Evolutionary conservation across 495 filamentous ascomycete genomes (phyloP).

Genomic region (Platismatia glauca): DNA sequence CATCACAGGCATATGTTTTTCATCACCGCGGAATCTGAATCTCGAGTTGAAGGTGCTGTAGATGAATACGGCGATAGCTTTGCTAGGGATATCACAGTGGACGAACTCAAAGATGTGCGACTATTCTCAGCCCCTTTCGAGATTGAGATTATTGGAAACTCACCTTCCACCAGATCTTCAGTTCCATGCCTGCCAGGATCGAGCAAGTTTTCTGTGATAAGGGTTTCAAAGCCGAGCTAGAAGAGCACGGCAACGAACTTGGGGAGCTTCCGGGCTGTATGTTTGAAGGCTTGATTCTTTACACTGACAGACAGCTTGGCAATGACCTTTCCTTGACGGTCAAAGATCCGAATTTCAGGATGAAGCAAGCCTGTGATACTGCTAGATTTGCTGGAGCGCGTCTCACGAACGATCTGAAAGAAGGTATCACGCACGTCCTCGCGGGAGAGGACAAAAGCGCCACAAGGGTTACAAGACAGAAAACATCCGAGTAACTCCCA

Average conservation of each 20-base stretch:
- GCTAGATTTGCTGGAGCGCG: slow-evolving; percentile 57
- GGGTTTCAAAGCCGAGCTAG: slow-evolving; percentile 45
- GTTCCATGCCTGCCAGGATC: slow-evolving; percentile 35
- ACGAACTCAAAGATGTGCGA: slow-evolving; percentile 53
- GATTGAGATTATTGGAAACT: slow-evolving; percentile 14
- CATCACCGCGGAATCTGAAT: slow-evolving; percentile 36
- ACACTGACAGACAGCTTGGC: slow-evolving; percentile 34
- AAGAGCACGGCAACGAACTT: slow-evolving; percentile 44
- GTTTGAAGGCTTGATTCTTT: slow-evolving; percentile 53
- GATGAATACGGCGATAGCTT: slow-evolving; percentile 83
- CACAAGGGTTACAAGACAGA: slow-evolving; percentile 36
- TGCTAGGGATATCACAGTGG: slow-evolving; percentile 54
- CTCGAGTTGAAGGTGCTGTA: slow-evolving; percentile 43
- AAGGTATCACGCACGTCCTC: slow-evolving; percentile 57
- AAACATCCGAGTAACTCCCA: slow-evolving; percentile 30
- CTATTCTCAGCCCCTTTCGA: background rate
- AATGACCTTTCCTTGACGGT: background rate
- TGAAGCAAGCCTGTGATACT: slow-evolving; percentile 34
- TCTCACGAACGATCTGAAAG: slow-evolving; percentile 38
- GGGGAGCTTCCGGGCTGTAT: slow-evolving; percentile 51
- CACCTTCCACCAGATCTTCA: slow-evolving; percentile 29
- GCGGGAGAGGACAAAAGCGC: slow-evolving; percentile 32
- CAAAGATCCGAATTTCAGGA: background rate
- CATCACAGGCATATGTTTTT: slow-evolving; percentile 48
- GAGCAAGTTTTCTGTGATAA: slow-evolving; percentile 25